Percentiles rank a stretch among this genome's conserved stretches.
These are phyloP conservation scores for Xylaria hypoxylon DNA, from an alignment of 2,329 filamentous ascomycete genomes.

Conservation along the genomic window DNA sequence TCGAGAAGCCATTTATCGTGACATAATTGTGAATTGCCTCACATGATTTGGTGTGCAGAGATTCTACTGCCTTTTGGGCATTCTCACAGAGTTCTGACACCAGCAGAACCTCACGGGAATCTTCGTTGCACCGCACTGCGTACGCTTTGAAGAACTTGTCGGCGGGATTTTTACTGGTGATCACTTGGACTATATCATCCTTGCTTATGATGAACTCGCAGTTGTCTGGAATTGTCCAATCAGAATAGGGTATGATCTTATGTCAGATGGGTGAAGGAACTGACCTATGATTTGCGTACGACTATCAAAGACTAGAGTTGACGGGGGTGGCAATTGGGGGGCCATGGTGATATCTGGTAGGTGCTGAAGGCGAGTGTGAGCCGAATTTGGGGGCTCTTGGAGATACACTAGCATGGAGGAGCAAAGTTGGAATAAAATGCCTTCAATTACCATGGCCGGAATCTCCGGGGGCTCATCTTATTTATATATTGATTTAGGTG, in stretches of 20 bases:
- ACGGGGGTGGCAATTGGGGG: slow-evolving; percentile 20
- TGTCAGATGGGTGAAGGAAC: slow-evolving; percentile 24
- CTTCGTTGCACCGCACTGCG: slow-evolving; percentile 43
- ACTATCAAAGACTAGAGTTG: slow-evolving; percentile 40
- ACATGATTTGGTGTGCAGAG: slow-evolving; percentile 48
- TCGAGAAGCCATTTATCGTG: slow-evolving; percentile 45
- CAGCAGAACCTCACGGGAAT: slow-evolving; percentile 43
- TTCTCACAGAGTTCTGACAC: slow-evolving; percentile 42
- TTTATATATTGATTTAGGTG: slow-evolving; percentile 40
- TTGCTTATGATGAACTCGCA: slow-evolving; percentile 48
- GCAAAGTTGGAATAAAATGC: slow-evolving; percentile 21
- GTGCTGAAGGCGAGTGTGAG: slow-evolving; percentile 28
- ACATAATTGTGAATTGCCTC: slow-evolving; percentile 48
- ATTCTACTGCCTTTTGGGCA: slow-evolving; percentile 43
- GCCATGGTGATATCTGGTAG: slow-evolving; percentile 40
- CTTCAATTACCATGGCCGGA: slow-evolving; percentile 16
- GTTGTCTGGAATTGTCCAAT: slow-evolving; percentile 44
- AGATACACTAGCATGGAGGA: slow-evolving; percentile 46
- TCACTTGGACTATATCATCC: slow-evolving; percentile 46
- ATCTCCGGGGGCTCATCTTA: slow-evolving; percentile 24
- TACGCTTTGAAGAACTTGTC: slow-evolving; percentile 45
- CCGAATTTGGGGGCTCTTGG: slow-evolving; percentile 32
- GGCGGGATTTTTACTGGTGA: slow-evolving; percentile 41
- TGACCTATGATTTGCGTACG: slow-evolving; percentile 47
- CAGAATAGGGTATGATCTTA: slow-evolving; percentile 16